Conservation (phyloP, 139 green algal species). For the Chlamydomonas sphaeroides region DNA sequence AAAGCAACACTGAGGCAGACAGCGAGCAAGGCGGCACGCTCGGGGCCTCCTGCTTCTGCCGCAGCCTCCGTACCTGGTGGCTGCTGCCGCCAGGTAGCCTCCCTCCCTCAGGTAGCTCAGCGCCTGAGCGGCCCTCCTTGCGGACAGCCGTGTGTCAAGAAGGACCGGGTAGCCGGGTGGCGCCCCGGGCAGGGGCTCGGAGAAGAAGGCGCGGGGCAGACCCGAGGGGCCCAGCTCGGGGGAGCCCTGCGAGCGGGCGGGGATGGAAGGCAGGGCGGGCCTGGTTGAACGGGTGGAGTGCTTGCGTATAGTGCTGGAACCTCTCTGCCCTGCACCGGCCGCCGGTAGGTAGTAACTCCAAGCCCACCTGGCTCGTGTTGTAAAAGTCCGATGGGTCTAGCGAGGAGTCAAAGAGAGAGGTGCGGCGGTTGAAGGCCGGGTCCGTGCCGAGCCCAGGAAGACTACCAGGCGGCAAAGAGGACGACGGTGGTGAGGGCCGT, state of each 20-base stretch:
- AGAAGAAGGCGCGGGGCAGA: slow-evolving; percentile 42
- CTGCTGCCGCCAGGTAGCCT: slow-evolving; percentile 8
- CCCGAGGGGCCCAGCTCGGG: not conserved
- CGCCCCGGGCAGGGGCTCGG: not conserved
- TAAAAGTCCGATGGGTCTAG: not conserved
- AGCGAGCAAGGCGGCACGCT: no score
- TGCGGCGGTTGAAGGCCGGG: not conserved
- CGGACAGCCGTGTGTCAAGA: slow-evolving; percentile 14
- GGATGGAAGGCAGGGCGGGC: not conserved
- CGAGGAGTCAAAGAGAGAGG: not conserved
- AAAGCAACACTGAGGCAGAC: no score
- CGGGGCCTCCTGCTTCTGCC: no score
- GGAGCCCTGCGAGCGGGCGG: not conserved
- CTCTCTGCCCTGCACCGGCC: not conserved
- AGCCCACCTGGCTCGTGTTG: not conserved
- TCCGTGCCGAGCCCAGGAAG: not conserved
- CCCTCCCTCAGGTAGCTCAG: slow-evolving; percentile 29
- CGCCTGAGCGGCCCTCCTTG: not conserved
- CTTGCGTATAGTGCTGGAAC: not conserved
- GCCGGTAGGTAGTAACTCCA: not conserved
- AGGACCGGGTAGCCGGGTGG: slow-evolving; percentile 39
- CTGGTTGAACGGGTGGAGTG: not conserved
- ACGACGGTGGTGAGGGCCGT: not conserved
- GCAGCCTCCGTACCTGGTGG: slow-evolving; percentile 1
- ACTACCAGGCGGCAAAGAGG: no score